These are phyloP conservation scores for Chaetomiaceae sp. DNA, from an alignment of 2,329 filamentous ascomycete species.

Conservation along the genomic window DNA sequence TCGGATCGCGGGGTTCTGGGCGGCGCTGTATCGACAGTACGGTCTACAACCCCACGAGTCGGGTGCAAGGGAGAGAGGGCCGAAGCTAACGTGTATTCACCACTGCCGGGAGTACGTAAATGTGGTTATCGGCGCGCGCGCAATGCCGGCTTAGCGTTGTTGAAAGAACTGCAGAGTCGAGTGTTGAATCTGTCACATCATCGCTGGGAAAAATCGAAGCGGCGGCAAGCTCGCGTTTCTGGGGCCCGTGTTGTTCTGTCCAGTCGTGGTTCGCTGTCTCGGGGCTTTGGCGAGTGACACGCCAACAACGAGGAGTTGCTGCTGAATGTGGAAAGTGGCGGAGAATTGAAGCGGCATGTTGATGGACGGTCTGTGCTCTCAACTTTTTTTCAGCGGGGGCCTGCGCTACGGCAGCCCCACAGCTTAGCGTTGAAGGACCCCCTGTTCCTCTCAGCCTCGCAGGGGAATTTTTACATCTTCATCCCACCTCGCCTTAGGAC, in stretches of 20 bases:
- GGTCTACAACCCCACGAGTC: too few relatives aligned
- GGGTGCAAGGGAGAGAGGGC: conserved; percentile 3
- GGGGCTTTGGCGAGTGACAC: conserved; percentile 16
- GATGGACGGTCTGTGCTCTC: conserved; percentile 9
- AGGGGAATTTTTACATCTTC: conserved; percentile 11
- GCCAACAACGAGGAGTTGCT: conserved; percentile 4
- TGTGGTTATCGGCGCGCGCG: conserved; percentile 14
- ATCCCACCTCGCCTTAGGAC: background rate
- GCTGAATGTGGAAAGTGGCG: conserved; percentile 24
- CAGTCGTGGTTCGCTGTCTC: background rate
- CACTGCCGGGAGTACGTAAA: conserved; percentile 8
- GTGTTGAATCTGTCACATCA: conserved; percentile 26
- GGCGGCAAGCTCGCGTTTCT: conserved; percentile 12
- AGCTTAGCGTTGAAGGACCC: background rate
- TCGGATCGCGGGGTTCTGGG: too few relatives aligned
- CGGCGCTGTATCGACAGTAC: too few relatives aligned
- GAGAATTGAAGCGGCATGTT: conserved; percentile 18
- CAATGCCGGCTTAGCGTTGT: conserved; percentile 10
- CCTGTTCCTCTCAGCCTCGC: conserved; percentile 15
- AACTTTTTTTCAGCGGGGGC: conserved; percentile 9
- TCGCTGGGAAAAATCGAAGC: conserved; percentile 18
- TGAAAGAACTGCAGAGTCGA: conserved; percentile 10
- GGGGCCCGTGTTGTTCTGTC: background rate
- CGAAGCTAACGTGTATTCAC: conserved; percentile 18
- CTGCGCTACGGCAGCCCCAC: conserved; percentile 11